These are phyloP conservation scores for Claviceps arundinis DNA, from an alignment of 2,329 filamentous ascomycete genomes.

Conservation along the genomic window DNA sequence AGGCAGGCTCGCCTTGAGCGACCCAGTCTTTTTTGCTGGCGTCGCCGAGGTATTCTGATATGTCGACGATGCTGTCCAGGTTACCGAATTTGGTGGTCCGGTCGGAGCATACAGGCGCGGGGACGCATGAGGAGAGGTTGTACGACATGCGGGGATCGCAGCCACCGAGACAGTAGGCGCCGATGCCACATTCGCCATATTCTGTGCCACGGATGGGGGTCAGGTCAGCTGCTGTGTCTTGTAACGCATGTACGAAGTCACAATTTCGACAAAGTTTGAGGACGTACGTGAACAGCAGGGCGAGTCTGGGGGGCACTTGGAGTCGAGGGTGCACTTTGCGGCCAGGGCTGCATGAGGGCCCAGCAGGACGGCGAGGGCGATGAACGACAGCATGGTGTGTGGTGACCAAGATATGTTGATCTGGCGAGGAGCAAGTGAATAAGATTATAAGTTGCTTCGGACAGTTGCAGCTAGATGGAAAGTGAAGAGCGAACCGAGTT, in stretches of 20 bases:
- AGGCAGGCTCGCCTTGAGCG: slow-evolving; percentile 60
- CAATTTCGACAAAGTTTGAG: not conserved
- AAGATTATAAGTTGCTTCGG: too few relatives aligned
- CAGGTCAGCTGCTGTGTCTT: slow-evolving; percentile 8
- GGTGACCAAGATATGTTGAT: not conserved
- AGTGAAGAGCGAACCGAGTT: too few relatives aligned
- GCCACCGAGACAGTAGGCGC: slow-evolving; percentile 89
- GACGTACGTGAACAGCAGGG: slow-evolving; percentile 71
- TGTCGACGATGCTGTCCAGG: slow-evolving; percentile 53
- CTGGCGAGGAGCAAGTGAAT: too few relatives aligned
- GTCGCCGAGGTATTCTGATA: slow-evolving; percentile 79
- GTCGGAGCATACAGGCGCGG: slow-evolving; percentile 68
- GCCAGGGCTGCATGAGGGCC: slow-evolving; percentile 19
- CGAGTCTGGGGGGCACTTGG: slow-evolving; percentile 56
- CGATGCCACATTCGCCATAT: slow-evolving; percentile 85
- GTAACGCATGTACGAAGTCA: not conserved
- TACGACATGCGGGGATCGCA: slow-evolving; percentile 83
- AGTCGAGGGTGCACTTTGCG: slow-evolving; percentile 30
- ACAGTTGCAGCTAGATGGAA: too few relatives aligned
- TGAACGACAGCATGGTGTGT: slow-evolving; percentile 19
- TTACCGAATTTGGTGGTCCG: slow-evolving; percentile 60
- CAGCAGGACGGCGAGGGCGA: slow-evolving; percentile 18
- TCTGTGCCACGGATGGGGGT: slow-evolving; percentile 35
- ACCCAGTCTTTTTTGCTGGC: slow-evolving; percentile 75
- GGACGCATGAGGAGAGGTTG: slow-evolving; percentile 71